These are phyloP conservation scores for Phialophora macrospora DNA, from an alignment of 2,329 filamentous ascomycete genomes.

Conservation along the genomic window DNA sequence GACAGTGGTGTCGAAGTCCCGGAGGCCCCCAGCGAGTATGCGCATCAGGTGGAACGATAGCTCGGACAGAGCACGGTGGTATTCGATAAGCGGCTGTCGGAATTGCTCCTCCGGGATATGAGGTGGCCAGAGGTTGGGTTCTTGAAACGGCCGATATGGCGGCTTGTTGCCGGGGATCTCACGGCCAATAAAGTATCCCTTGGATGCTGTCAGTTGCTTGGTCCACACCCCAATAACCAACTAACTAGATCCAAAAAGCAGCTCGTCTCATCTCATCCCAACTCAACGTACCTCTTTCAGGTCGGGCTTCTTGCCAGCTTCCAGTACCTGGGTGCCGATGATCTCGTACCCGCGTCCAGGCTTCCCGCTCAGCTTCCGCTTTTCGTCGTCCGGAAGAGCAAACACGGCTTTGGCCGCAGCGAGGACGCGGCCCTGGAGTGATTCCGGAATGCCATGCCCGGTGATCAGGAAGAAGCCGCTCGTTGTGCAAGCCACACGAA, in stretches of 20 bases:
- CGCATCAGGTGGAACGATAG: slow-evolving; percentile 30
- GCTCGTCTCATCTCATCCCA: background rate
- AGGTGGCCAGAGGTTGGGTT: slow-evolving; percentile 32
- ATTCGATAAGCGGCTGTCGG: slow-evolving; percentile 29
- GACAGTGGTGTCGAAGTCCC: slow-evolving; percentile 46
- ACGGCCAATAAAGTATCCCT: slow-evolving; percentile 41
- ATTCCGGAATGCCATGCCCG: slow-evolving; percentile 53
- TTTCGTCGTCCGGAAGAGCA: slow-evolving; percentile 44
- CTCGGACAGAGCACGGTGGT: slow-evolving; percentile 24
- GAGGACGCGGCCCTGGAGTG: slow-evolving; percentile 51
- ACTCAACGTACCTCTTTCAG: slow-evolving; percentile 41
- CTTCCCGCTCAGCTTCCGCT: slow-evolving; percentile 29
- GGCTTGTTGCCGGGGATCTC: slow-evolving; percentile 33
- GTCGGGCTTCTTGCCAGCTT: slow-evolving; percentile 39
- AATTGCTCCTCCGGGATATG: slow-evolving; percentile 21
- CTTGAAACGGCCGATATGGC: slow-evolving; percentile 34
- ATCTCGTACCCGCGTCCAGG: slow-evolving; percentile 41
- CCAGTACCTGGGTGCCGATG: slow-evolving; percentile 40
- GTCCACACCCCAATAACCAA: background rate
- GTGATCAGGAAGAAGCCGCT: slow-evolving; percentile 61
- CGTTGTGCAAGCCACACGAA: slow-evolving; percentile 52
- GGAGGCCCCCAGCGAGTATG: slow-evolving; percentile 55
- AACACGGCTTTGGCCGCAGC: slow-evolving; percentile 55
- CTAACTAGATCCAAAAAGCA: slow-evolving; percentile 31
- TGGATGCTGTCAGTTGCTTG: background rate